phyloP scores from a whole-genome alignment of 1,284 basidiomycete species.

The Athelia sp. region DNA sequence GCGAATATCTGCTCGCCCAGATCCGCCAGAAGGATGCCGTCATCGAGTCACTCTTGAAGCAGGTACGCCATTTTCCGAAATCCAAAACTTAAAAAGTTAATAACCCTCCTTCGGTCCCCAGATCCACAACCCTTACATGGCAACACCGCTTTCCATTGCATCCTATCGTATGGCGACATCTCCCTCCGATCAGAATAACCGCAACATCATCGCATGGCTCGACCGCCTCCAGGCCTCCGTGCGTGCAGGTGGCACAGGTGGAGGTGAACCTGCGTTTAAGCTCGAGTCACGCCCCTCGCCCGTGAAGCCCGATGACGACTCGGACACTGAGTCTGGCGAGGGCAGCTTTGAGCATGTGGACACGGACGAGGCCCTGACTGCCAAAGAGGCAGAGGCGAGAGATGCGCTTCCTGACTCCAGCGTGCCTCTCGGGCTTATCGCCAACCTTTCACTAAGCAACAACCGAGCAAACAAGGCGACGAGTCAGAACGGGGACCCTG shows the following conservation, averaged over 20 bases:
- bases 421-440: slow-evolving; percentile 70
- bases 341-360: slow-evolving; percentile 20
- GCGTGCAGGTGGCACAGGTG: slow-evolving; percentile 21
- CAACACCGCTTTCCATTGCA: slow-evolving; percentile 70
- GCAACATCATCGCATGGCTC: slow-evolving; percentile 69
- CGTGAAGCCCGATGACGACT: slow-evolving; percentile 15
- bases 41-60: slow-evolving; percentile 76
- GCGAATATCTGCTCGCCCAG: slow-evolving; percentile 76
- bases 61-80: slow-evolving; percentile 34
- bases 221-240: slow-evolving; percentile 39
- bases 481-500: slow-evolving; percentile 26
- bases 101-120: slow-evolving; percentile 19
- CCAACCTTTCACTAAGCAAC: slow-evolving; percentile 61
- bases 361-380: slow-evolving; percentile 21
- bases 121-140: slow-evolving; percentile 75
- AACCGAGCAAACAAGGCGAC: slow-evolving; percentile 27
- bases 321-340: slow-evolving; percentile 26
- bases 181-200: slow-evolving; percentile 62
- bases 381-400: slow-evolving; percentile 7
- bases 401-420: slow-evolving; percentile 55
- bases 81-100: slow-evolving; percentile 1
- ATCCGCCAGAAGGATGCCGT: slow-evolving; percentile 79
- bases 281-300: slow-evolving; percentile 30
- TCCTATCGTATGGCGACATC: slow-evolving; percentile 72
- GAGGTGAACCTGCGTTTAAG: slow-evolving; percentile 33